Base-by-base conservation (phyloP, 2,329 filamentous ascomycete species). In the Pseudopyrenochaeta lycopersici region DNA sequence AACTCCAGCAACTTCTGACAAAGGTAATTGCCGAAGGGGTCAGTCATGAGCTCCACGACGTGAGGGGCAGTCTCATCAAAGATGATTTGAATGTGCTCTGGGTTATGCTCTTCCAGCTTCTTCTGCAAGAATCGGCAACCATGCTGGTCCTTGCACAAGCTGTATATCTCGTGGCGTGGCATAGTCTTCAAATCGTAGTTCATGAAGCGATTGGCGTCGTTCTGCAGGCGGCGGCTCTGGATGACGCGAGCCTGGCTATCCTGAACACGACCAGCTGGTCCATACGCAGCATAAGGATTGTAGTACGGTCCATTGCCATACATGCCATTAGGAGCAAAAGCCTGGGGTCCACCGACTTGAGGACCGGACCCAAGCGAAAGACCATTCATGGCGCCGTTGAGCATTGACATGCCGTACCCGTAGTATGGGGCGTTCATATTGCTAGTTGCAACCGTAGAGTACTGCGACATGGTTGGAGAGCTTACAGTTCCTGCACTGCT, bases 11-110 rank as follows among this genome's bases (percentile, higher is more conserved):
- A 83, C 84, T 98, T 99, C 82, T 99, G 95, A 82, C 94, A 98
- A 64, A 99, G 88, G 78, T 99, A 99, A 82, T 99, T 99, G 75
- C 95, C 95, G 76, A 99, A 99, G 9, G 95, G 94, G 78, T 99
- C 84, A 56, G 92, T 97, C 95, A 99, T 99, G 62, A 99, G 84
- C 81, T 99, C 95, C 60, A 96, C 89, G 66, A 99, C 93, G 75
- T 98, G 92, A 71, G 90, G 85, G 73, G 94, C 92, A 47, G 93
- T 97, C 81, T 99, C 95, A 27, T 89, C 82, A 83, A 96, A 99
- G 75, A 99, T 98, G 82, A 93, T 88, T 75, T 96, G 90, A 46
- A 97, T 85, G 68, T 96, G 87, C 23, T 94, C 89, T 4, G 89
- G 85, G 64, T 89, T 88, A 66, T 90, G 90, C 71, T 96, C 94